A percentile compares a stretch with the other conserved stretches of the same genome.
Conservation (phyloP, 257 asterid genomes). For the Scutellaria barbata region DNA sequence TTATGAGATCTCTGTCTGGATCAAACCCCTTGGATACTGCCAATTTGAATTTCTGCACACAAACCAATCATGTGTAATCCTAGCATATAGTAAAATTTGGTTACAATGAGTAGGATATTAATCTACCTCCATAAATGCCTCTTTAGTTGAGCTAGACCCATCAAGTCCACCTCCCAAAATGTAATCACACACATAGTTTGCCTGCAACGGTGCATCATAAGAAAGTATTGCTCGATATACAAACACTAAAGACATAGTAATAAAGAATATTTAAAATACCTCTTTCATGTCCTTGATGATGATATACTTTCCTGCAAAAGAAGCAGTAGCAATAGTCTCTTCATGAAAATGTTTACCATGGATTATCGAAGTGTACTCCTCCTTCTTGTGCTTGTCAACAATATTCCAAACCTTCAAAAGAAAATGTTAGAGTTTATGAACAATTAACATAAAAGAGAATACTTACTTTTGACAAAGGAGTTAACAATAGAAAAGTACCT, state of each 20-base stretch:
- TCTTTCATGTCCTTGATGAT: constrained; percentile 90
- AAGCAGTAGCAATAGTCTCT: constrained; percentile 97
- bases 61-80: constrained; percentile 30
- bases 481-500: constrained; percentile 52
- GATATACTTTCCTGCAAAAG: constrained; percentile 87
- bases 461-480: neutral
- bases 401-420: constrained; percentile 77
- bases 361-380: constrained; percentile 87
- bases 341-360: constrained; percentile 93
- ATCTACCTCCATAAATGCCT: constrained; percentile 84
- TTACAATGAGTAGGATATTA: neutral
- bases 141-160: constrained; percentile 97
- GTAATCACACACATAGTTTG: constrained; percentile 90
- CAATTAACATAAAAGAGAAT: constrained; percentile 13
- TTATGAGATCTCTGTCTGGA: constrained; percentile 81
- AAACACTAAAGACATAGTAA: neutral
- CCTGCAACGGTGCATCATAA: constrained; percentile 50
- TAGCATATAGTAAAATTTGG: constrained; percentile 22
- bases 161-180: constrained; percentile 92
- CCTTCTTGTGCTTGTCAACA: constrained; percentile 97
- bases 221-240: neutral
- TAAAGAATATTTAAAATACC: constrained; percentile 49
- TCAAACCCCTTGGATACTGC: constrained; percentile 91
- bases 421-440: constrained; percentile 11
- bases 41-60: constrained; percentile 78